These are phyloP conservation scores for Rubroshorea leprosula DNA, from an alignment of 345 rosid species.

Conservation along the genomic window DNA sequence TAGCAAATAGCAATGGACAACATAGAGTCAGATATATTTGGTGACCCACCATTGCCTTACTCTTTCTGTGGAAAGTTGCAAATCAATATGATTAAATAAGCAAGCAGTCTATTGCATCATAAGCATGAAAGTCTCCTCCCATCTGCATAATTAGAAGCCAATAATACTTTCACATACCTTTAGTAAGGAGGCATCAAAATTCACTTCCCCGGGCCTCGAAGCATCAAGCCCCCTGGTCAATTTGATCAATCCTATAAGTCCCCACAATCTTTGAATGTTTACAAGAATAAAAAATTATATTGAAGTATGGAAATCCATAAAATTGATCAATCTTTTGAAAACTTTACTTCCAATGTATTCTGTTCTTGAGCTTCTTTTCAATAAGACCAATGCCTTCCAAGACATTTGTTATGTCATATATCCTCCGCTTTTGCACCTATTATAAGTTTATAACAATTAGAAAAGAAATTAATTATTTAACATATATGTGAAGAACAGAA, in stretches of 20 bases:
- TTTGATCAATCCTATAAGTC: conserved; percentile 29
- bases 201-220: conserved; percentile 50
- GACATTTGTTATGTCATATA: conserved; percentile 96
- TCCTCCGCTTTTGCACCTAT: conserved; percentile 91
- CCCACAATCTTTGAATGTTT: conserved; percentile 11
- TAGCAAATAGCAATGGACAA: too few species aligned
- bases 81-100: conserved; percentile 4
- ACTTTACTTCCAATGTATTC: conserved; percentile 89
- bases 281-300: conserved; percentile 14
- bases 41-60: neutral
- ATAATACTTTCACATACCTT: conserved; percentile 45
- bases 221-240: conserved; percentile 73
- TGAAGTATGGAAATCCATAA: conserved; percentile 22
- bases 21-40: neutral
- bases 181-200: conserved; percentile 45
- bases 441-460: conserved; percentile 13
- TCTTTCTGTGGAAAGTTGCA: conserved; percentile 5
- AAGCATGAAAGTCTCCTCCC: neutral
- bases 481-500: neutral
- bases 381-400: conserved; percentile 98
- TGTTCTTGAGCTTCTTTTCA: conserved; percentile 90
- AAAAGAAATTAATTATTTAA: conserved; percentile 4
- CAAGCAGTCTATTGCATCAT: too few species aligned
- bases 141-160: neutral
- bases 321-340: conserved; percentile 15